Percentiles rank a stretch among this genome's conserved stretches.
Conservation (phyloP, 352 stramenopile genomes). For the Phytophthora foliorum region DNA sequence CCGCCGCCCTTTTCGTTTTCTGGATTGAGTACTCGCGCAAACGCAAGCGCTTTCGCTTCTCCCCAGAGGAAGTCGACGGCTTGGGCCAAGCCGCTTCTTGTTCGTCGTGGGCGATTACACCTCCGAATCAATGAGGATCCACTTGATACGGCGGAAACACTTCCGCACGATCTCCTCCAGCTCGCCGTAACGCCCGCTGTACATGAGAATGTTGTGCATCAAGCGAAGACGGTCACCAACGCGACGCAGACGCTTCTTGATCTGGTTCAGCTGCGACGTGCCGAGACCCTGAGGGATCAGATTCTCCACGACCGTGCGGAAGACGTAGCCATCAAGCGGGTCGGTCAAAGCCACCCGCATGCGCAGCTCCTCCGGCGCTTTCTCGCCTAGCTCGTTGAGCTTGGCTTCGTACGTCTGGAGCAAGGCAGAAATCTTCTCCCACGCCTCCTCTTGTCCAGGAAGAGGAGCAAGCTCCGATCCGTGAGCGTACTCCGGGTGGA, state of each 20-base stretch:
- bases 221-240: constrained; percentile 88
- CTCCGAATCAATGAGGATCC: constrained; percentile 93
- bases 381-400: constrained; percentile 73
- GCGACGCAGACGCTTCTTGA: constrained; percentile 90
- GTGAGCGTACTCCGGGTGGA: constrained; percentile 77
- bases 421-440: constrained; percentile 74
- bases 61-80: neutral
- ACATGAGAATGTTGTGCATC: constrained; percentile 93
- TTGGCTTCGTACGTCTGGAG: constrained; percentile 79
- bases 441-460: constrained; percentile 77
- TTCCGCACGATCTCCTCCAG: constrained; percentile 92
- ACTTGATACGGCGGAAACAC: constrained; percentile 93
- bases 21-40: constrained; percentile 7
- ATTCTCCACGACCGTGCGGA: constrained; percentile 90
- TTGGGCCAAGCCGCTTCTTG: constrained; percentile 3
- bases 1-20: constrained; percentile 21
- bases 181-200: constrained; percentile 83
- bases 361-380: constrained; percentile 70
- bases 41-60: constrained; percentile 1
- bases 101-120: constrained; percentile 54
- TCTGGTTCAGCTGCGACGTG: constrained; percentile 88
- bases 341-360: constrained; percentile 77
- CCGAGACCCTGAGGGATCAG: constrained; percentile 80
- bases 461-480: constrained; percentile 67
- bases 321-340: constrained; percentile 89